Percentiles rank a stretch among this genome's conserved stretches.
Evolutionary conservation across 2,329 filamentous ascomycete species (phyloP).

Genomic region (Harringtonia aguacate): DNA sequence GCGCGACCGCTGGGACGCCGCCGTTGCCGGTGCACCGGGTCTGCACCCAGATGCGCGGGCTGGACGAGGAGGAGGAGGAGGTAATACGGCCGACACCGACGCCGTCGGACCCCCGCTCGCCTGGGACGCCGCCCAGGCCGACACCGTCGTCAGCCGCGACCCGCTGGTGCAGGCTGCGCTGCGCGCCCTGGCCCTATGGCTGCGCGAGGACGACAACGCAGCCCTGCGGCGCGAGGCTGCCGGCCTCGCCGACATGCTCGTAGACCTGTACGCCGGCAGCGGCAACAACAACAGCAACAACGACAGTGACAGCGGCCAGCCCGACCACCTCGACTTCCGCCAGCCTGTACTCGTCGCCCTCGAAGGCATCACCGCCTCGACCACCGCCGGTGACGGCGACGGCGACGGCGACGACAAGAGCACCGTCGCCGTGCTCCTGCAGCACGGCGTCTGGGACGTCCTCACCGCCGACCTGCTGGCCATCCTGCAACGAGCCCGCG

Average conservation of each 20-base stretch:
- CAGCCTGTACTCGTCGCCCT: conserved; percentile 47
- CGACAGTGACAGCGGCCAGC: conserved; percentile 5
- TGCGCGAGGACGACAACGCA: conserved; percentile 58
- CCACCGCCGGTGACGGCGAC: background rate
- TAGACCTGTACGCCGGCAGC: conserved; percentile 43
- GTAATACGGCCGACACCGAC: conserved; percentile 31
- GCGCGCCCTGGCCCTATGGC: conserved; percentile 50
- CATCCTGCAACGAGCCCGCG: conserved; percentile 21
- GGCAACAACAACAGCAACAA: too few species aligned
- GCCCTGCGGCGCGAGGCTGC: conserved; percentile 43
- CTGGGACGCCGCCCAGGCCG: conserved; percentile 46
- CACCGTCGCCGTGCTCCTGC: conserved; percentile 39
- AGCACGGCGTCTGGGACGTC: conserved; percentile 41
- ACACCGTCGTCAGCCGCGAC: conserved; percentile 37
- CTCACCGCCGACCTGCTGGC: conserved; percentile 37
- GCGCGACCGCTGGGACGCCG: conserved; percentile 59
- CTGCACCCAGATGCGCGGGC: conserved; percentile 46
- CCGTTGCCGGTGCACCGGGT: conserved; percentile 50
- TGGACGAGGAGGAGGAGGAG: too few species aligned
- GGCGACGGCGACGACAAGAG: conserved; percentile 18
- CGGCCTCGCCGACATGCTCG: conserved; percentile 51
- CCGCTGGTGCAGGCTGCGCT: conserved; percentile 49
- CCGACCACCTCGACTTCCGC: conserved; percentile 38
- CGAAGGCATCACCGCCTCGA: conserved; percentile 39
- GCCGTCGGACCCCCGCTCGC: conserved; percentile 31